Evolutionary conservation across 805 yeast species (phyloP).

Genomic region (Lipomyces anomalus): DNA sequence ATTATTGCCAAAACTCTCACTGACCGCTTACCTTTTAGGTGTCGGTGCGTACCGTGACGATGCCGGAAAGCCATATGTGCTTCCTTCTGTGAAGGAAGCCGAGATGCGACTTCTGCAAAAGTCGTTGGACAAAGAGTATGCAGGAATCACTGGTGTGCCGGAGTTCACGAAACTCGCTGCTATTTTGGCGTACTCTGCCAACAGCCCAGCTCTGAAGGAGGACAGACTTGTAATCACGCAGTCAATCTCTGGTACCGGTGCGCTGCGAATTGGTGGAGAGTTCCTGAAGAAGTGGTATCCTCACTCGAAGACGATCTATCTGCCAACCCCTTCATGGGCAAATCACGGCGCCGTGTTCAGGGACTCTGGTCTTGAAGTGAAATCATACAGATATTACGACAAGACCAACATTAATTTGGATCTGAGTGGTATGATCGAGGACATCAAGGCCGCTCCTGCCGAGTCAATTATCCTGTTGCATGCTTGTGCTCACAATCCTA

Average conservation of each 20-base stretch:
- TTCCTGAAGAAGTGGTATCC: slow-evolving; percentile 60
- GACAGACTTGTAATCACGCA: slow-evolving; percentile 76
- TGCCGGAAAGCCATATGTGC: slow-evolving; percentile 79
- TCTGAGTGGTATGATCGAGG: slow-evolving; percentile 55
- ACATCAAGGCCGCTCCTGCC: slow-evolving; percentile 48
- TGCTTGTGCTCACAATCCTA: slow-evolving; percentile 96
- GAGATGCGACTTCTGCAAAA: slow-evolving; percentile 47
- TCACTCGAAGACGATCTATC: slow-evolving; percentile 48
- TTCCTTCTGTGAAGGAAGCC: slow-evolving; percentile 65
- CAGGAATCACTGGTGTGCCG: slow-evolving; percentile 77
- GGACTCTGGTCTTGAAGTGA: slow-evolving; percentile 59
- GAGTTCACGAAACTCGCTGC: slow-evolving; percentile 62
- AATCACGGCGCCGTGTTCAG: slow-evolving; percentile 78
- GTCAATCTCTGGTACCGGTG: slow-evolving; percentile 93
- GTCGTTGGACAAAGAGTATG: slow-evolving; percentile 72
- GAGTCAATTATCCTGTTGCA: slow-evolving; percentile 72
- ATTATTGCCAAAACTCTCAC: neutral
- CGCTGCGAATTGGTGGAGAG: slow-evolving; percentile 77
- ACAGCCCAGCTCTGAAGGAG: slow-evolving; percentile 50
- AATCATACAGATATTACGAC: slow-evolving; percentile 68
- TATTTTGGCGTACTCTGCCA: slow-evolving; percentile 64
- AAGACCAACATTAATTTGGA: slow-evolving; percentile 55
- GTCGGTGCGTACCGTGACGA: slow-evolving; percentile 94
- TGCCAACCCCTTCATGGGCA: slow-evolving; percentile 93
- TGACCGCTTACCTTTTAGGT: slow-evolving; percentile 8